Base-by-base conservation (phyloP, 768 basidiomycete species). In the Calocybe gangraenosa region DNA sequence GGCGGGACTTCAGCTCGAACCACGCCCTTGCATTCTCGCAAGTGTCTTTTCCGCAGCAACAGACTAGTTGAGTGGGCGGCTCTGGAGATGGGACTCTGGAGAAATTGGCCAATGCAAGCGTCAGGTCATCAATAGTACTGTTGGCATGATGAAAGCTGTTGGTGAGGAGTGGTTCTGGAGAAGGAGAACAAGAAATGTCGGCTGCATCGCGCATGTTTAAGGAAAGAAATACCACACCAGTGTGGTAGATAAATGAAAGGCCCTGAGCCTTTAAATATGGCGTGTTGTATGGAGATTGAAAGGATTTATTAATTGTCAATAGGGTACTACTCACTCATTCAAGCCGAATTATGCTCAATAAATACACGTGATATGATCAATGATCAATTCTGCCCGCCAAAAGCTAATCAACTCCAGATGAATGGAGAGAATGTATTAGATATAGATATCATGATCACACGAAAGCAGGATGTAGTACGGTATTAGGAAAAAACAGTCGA, bases 71-170 rank as follows among this genome's bases (percentile, higher is more conserved):
- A 30, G 66, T 58, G 21, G 70, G 67, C 19, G 76, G 79, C 44
- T 89, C 87, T 17, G 87, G 88, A n/a, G 87, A 87, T 1, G 81
- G 76, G 15, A 80, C 70, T 31, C 82, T 76, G 22, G 89, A 86
- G 63, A 86, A 83, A 60, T 81, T 80, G 41, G 79, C 70, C 49
- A 92, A 62, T 3, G 87, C 86, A 33, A 75, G 65, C 0, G 87
- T 91, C 37, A 92, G 70, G 63, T 91, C 85, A 67, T 92, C 85
- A 61, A 92, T 81, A 40, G 82, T 86, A 49, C 64, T 74, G 3
- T 75, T 74, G 15, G 76, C 73, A 57, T 73, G 67, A 61, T 78
- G 62, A 28, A 79, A 66, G 52, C 73, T 79, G 58, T 59, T 75
- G 8, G 73, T 62, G 48, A 75, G 51, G n/a, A 73, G 67, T 7